Conservation (phyloP, 768 basidiomycete species). For the Lentinula boryana region DNA sequence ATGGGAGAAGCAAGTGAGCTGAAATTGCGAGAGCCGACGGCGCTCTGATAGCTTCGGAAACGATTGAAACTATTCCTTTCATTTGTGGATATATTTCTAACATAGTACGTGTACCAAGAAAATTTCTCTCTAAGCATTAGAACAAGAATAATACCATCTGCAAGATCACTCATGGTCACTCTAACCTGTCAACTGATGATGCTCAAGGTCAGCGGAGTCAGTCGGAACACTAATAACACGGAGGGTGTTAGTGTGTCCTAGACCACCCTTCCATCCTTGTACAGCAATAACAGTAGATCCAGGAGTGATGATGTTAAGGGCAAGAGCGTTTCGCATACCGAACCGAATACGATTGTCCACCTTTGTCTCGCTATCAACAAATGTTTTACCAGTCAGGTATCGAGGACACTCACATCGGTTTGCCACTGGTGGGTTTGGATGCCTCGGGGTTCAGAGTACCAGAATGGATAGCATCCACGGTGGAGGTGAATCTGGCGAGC, state of each 20-base stretch:
- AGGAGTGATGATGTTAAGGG: constrained; percentile 80
- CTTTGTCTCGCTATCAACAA: constrained; percentile 26
- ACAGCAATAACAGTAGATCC: constrained; percentile 90
- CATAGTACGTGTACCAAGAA: constrained; percentile 62
- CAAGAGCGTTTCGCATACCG: constrained; percentile 79
- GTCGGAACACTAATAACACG: constrained; percentile 82
- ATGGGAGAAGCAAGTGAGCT: no score
- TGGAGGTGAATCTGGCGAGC: constrained; percentile 95
- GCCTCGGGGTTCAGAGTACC: constrained; percentile 93
- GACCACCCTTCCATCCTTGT: constrained; percentile 99
- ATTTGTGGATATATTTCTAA: constrained; percentile 25
- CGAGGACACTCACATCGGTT: constrained; percentile 66
- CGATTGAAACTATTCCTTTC: constrained; percentile 37
- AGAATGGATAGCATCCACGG: constrained; percentile 95
- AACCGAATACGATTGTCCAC: constrained; percentile 88
- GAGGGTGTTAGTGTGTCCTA: constrained; percentile 92
- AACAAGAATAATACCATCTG: not conserved
- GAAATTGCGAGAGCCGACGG: no score
- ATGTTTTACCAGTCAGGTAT: not conserved
- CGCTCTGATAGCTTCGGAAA: no score
- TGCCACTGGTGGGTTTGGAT: constrained; percentile 91
- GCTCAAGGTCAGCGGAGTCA: constrained; percentile 63
- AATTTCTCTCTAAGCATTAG: constrained; percentile 22
- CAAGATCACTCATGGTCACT: no score
- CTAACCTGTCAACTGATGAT: constrained; percentile 1